phyloP scores from a whole-genome alignment of 768 basidiomycete species.

The Rhodotorula kratochvilovae region DNA sequence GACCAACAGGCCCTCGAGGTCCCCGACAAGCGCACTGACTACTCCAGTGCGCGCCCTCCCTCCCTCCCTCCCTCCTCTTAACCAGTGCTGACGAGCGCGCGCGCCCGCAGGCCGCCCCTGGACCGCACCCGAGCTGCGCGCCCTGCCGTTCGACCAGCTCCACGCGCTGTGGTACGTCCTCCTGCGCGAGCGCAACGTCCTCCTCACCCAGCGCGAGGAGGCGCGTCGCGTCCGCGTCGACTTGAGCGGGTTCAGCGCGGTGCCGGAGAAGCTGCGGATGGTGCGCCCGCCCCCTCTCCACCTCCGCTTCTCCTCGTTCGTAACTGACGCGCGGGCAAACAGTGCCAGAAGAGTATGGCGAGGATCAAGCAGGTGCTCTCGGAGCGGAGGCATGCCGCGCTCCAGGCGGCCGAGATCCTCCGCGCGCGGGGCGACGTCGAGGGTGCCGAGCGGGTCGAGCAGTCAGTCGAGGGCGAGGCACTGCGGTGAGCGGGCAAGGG shows the following conservation, averaged over 20 bases:
- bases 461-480: slow-evolving; percentile 9
- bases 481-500: background rate
- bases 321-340: background rate
- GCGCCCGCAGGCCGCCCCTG: slow-evolving; percentile 72
- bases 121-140: slow-evolving; percentile 76
- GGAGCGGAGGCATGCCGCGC: slow-evolving; percentile 79
- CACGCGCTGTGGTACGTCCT: slow-evolving; percentile 93
- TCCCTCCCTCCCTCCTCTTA: too few relatives aligned
- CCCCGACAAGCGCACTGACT: slow-evolving; percentile 33
- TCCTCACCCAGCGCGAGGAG: slow-evolving; percentile 82
- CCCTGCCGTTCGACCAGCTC: slow-evolving; percentile 86
- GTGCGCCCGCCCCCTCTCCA: background rate
- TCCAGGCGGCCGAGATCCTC: slow-evolving; percentile 55
- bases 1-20: slow-evolving; percentile 30
- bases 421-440: slow-evolving; percentile 9
- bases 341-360: slow-evolving; percentile 96
- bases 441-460: background rate
- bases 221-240: slow-evolving; percentile 57
- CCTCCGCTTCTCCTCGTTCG: background rate
- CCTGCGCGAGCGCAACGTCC: slow-evolving; percentile 78
- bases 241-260: slow-evolving; percentile 39
- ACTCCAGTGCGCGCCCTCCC: slow-evolving; percentile 16
- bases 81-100: background rate
- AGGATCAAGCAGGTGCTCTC: slow-evolving; percentile 87
- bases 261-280: slow-evolving; percentile 32